A percentile compares a stretch with the other conserved stretches of the same genome.
Evolutionary conservation across 2,329 filamentous ascomycete species (phyloP).

Genomic region (Verticillium tricorpus): DNA sequence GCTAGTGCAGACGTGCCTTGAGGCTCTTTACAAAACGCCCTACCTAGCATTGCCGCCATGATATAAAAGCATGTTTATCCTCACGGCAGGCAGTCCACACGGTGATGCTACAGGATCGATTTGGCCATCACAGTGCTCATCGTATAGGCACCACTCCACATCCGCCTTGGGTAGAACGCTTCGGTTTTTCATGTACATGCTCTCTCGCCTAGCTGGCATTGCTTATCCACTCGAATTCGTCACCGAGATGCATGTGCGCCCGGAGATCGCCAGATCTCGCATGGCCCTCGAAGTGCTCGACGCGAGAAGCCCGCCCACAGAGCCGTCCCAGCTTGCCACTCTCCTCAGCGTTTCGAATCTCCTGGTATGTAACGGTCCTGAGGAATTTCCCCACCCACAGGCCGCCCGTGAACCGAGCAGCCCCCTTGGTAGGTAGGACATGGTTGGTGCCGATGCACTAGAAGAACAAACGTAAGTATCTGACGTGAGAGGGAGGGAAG

Average conservation of each 20-base stretch:
- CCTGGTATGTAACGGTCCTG: slow-evolving; percentile 48
- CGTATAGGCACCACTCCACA: no score
- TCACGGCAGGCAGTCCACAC: no score
- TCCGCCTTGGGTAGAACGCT: no score
- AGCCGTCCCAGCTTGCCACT: slow-evolving; percentile 43
- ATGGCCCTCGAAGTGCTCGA: slow-evolving; percentile 49
- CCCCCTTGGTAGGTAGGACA: slow-evolving; percentile 44
- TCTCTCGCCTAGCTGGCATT: no score
- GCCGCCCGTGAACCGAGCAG: slow-evolving; percentile 45
- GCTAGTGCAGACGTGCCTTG: no score
- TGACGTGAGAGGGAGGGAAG: no score
- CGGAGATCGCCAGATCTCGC: slow-evolving; percentile 45
- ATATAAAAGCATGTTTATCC: no score
- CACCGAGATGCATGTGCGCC: slow-evolving; percentile 35
- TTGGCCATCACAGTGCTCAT: no score
- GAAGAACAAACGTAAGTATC: not conserved
- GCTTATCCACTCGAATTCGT: slow-evolving; percentile 37
- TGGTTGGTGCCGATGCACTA: slow-evolving; percentile 52
- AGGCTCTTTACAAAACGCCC: no score
- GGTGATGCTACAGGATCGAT: no score
- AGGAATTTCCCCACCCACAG: slow-evolving; percentile 53
- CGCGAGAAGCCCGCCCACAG: slow-evolving; percentile 42
- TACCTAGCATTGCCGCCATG: no score
- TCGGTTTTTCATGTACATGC: no score
- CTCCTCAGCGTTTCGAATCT: slow-evolving; percentile 35